Evolutionary conservation across 2,329 filamentous ascomycete species (phyloP).

Genomic region (Trichoderma sp.): DNA sequence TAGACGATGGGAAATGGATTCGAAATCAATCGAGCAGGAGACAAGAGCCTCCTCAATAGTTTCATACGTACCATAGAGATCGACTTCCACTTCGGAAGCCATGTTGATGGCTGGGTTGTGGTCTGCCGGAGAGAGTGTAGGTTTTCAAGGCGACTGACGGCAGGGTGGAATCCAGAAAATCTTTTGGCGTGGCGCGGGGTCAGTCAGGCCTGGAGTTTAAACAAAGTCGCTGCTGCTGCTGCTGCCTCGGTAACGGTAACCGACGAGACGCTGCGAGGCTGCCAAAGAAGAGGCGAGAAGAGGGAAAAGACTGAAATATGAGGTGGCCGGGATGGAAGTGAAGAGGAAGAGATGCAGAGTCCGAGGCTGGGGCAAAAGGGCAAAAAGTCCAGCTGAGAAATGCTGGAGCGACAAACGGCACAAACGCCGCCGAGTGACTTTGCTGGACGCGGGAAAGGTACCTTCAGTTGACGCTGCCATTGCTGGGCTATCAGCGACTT

Average conservation of each 20-base stretch:
- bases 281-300: neutral
- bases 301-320: neutral
- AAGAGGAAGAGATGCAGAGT: neutral
- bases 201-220: conserved; percentile 6
- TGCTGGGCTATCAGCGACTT: neutral
- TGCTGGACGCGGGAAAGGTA: neutral
- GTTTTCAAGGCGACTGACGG: conserved; percentile 4
- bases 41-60: neutral
- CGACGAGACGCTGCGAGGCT: neutral
- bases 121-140: conserved; percentile 1
- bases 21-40: too few relatives aligned
- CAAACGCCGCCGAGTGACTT: neutral
- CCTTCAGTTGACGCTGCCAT: neutral
- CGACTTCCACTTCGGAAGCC: conserved; percentile 49
- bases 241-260: conserved; percentile 19
- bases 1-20: neutral
- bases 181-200: conserved; percentile 29
- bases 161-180: conserved; percentile 24
- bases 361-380: neutral
- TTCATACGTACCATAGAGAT: conserved; percentile 61
- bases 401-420: neutral
- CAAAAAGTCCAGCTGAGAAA: conserved; percentile 3
- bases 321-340: neutral
- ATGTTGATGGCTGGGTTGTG: conserved; percentile 31
- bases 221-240: neutral